Evolutionary conservation across 1,139 yeast genomes (phyloP).

Genomic region (Saccharomyces pastorianus): DNA sequence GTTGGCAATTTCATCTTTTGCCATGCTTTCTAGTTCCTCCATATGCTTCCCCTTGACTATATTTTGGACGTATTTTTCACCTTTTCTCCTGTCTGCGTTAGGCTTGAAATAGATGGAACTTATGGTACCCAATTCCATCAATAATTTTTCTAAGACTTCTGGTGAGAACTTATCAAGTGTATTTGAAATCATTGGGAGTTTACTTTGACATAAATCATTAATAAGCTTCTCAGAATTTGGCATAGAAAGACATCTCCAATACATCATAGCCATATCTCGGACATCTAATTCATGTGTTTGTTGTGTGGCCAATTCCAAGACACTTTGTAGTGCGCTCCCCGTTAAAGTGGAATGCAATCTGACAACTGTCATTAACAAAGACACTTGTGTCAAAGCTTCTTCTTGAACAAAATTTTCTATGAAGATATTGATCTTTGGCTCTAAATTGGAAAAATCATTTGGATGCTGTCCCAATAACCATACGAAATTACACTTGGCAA

Average conservation of each 20-base stretch:
- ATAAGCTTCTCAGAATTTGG: constrained; percentile 32
- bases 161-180: constrained; percentile 69
- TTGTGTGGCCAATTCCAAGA: constrained; percentile 70
- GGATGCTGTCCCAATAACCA: constrained; percentile 92
- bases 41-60: constrained; percentile 44
- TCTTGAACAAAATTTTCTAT: constrained; percentile 62
- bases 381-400: constrained; percentile 67
- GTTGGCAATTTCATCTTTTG: constrained; percentile 66
- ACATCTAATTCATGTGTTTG: constrained; percentile 85
- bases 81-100: constrained; percentile 47
- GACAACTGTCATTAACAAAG: constrained; percentile 69
- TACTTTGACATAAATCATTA: constrained; percentile 33
- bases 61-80: constrained; percentile 26
- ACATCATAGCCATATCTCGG: constrained; percentile 86
- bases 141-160: constrained; percentile 54
- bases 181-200: constrained; percentile 62
- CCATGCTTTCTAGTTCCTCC: constrained; percentile 71
- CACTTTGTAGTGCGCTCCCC: constrained; percentile 52
- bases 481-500: constrained; percentile 41
- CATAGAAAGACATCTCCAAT: constrained; percentile 84
- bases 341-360: constrained; percentile 46
- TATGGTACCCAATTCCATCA: constrained; percentile 73
- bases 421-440: constrained; percentile 40
- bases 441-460: constrained; percentile 52
- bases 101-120: constrained; percentile 90